These are phyloP conservation scores for Helminthosporium solani DNA, from an alignment of 2,329 filamentous ascomycete genomes.

Conservation along the genomic window DNA sequence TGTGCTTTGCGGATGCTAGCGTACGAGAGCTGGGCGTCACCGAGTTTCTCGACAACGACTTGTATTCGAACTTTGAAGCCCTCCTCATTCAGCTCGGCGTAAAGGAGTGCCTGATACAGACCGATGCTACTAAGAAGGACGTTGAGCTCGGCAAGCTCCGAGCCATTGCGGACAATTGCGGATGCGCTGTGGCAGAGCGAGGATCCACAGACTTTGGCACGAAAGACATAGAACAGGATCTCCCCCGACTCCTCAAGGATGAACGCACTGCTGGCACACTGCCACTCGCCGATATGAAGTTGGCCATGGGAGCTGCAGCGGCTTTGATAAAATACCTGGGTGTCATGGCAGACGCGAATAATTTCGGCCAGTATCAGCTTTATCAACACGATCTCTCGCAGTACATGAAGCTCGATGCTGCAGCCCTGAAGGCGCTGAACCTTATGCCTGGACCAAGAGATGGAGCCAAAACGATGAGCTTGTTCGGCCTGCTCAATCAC, in stretches of 20 bases:
- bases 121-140: slow-evolving; percentile 78
- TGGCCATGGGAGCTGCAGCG: slow-evolving; percentile 93
- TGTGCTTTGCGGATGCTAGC: slow-evolving; percentile 97
- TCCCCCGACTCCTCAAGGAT: slow-evolving; percentile 82
- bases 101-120: slow-evolving; percentile 85
- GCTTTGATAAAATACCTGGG: slow-evolving; percentile 93
- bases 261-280: slow-evolving; percentile 75
- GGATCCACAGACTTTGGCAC: slow-evolving; percentile 75
- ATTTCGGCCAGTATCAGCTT: slow-evolving; percentile 95
- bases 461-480: slow-evolving; percentile 94
- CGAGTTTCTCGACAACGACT: slow-evolving; percentile 98
- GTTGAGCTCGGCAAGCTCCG: slow-evolving; percentile 83
- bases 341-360: slow-evolving; percentile 84
- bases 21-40: slow-evolving; percentile 93
- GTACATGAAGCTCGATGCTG: slow-evolving; percentile 97
- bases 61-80: slow-evolving; percentile 97
- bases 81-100: slow-evolving; percentile 94
- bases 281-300: slow-evolving; percentile 87
- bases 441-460: slow-evolving; percentile 95
- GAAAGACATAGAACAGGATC: slow-evolving; percentile 93
- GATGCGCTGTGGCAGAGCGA: slow-evolving; percentile 83
- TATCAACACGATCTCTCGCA: slow-evolving; percentile 97
- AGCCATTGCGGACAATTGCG: slow-evolving; percentile 88
- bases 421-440: slow-evolving; percentile 89
- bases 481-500: slow-evolving; percentile 91